These are phyloP conservation scores for Trichophaea hybrida DNA, from an alignment of 2,329 filamentous ascomycete species.

Conservation along the genomic window DNA sequence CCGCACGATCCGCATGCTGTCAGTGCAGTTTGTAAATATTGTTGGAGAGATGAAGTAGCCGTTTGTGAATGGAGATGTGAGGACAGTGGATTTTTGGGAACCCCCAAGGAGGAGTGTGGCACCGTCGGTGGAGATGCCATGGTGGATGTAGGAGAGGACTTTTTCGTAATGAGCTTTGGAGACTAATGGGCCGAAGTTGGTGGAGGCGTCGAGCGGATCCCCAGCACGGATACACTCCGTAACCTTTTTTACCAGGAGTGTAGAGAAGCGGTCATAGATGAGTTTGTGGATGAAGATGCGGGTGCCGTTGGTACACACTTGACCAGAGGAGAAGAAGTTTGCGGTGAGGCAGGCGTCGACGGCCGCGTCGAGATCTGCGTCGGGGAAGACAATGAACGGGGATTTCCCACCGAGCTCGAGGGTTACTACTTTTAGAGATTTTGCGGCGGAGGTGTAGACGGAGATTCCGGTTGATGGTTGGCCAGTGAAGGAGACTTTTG, in stretches of 20 bases:
- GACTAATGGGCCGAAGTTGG: conserved; percentile 75
- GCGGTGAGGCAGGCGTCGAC: conserved; percentile 85
- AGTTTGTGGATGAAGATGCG: conserved; percentile 62
- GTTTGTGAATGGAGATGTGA: conserved; percentile 38
- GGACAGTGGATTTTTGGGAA: conserved; percentile 39
- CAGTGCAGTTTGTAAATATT: conserved; percentile 72
- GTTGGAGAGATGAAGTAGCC: conserved; percentile 82
- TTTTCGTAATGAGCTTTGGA: conserved; percentile 61
- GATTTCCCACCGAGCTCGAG: conserved; percentile 88
- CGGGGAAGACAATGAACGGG: conserved; percentile 63
- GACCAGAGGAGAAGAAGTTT: conserved; percentile 81
- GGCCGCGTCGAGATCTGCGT: conserved; percentile 63
- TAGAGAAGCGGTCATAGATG: conserved; percentile 55
- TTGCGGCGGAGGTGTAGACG: conserved; percentile 60
- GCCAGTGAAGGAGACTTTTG: conserved; percentile 81
- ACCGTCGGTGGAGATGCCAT: conserved; percentile 58
- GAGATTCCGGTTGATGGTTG: conserved; percentile 73
- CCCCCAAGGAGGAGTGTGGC: conserved; percentile 65
- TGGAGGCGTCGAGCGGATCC: conserved; percentile 53
- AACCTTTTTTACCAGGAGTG: conserved; percentile 54
- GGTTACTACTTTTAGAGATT: conserved; percentile 62
- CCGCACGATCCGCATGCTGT: conserved; percentile 57
- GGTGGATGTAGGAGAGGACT: conserved; percentile 59
- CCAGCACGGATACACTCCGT: conserved; percentile 50
- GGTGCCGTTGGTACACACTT: conserved; percentile 88